These are phyloP conservation scores for Gossypium herbaceum DNA, from an alignment of 345 rosid genomes.

Conservation along the genomic window DNA sequence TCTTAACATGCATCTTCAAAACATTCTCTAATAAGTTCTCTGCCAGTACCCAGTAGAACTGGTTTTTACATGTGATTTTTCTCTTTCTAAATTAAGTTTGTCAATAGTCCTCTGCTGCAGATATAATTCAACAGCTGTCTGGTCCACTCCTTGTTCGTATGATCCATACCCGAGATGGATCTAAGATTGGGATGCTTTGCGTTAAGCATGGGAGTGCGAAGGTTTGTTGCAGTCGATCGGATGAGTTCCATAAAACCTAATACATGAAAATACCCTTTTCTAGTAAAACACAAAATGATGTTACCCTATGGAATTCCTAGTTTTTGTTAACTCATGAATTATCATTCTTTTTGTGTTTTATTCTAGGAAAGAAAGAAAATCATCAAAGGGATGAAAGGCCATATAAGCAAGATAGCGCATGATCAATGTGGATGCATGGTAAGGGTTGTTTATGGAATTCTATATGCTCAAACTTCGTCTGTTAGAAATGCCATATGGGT, in stretches of 20 bases:
- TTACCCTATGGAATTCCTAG: background rate
- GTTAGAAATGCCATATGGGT: background rate
- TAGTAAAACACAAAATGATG: background rate
- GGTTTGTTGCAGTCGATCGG: conserved; percentile 38
- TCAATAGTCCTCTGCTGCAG: conserved; percentile 72
- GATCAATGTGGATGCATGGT: conserved; percentile 85
- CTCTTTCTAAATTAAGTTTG: conserved; percentile 22
- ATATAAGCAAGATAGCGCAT: conserved; percentile 54
- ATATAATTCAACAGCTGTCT: conserved; percentile 65
- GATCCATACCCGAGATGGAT: conserved; percentile 94
- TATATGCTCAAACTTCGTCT: background rate
- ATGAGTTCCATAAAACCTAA: background rate
- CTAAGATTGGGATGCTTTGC: conserved; percentile 74
- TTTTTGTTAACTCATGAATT: conserved; percentile 7
- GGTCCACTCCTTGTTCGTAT: conserved; percentile 86
- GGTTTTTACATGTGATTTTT: background rate
- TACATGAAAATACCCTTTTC: background rate
- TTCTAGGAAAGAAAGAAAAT: conserved; percentile 88
- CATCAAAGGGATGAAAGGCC: conserved; percentile 79
- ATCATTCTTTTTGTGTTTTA: conserved; percentile 9
- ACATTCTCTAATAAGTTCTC: conserved; percentile 6
- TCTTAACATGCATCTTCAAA: background rate
- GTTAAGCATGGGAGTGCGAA: conserved; percentile 92
- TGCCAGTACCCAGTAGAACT: background rate
- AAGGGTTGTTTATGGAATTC: conserved; percentile 25